phyloP scores from a whole-genome alignment of 768 basidiomycete genomes.

The Suillus occidentalis region DNA sequence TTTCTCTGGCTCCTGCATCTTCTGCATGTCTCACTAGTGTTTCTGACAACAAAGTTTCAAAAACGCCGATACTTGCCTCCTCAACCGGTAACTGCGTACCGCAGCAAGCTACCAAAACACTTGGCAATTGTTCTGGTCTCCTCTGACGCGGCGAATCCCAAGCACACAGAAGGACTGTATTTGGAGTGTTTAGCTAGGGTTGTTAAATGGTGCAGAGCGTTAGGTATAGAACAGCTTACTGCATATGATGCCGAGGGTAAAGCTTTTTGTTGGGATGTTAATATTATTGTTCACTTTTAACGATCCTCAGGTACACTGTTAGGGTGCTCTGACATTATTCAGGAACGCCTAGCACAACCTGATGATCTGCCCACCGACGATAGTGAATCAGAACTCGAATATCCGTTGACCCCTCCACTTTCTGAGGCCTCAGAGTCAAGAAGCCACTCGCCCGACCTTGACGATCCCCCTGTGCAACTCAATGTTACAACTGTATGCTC shows the following conservation, averaged over 20 bases:
- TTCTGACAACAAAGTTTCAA: slow-evolving; percentile 41
- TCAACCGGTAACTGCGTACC: slow-evolving; percentile 47
- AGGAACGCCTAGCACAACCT: slow-evolving; percentile 34
- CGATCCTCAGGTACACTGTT: slow-evolving; percentile 40
- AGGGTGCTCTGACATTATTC: slow-evolving; percentile 41
- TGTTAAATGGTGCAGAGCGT: slow-evolving; percentile 60
- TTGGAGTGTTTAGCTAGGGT: slow-evolving; percentile 54
- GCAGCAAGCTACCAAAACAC: slow-evolving; percentile 62
- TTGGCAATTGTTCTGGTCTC: slow-evolving; percentile 63
- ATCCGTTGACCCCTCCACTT: slow-evolving; percentile 75
- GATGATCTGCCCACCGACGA: slow-evolving; percentile 30
- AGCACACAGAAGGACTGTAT: slow-evolving; percentile 42
- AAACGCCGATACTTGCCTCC: slow-evolving; percentile 40
- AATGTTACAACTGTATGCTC: slow-evolving; percentile 19
- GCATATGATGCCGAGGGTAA: slow-evolving; percentile 74
- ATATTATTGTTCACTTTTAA: slow-evolving; percentile 9
- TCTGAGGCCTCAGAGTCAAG: slow-evolving; percentile 72
- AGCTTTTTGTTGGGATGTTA: slow-evolving; percentile 19
- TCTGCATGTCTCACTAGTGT: slow-evolving; percentile 48
- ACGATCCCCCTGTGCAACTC: slow-evolving; percentile 12
- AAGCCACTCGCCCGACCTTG: slow-evolving; percentile 53
- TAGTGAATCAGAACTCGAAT: slow-evolving; percentile 59
- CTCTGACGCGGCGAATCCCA: slow-evolving; percentile 36
- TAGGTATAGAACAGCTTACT: slow-evolving; percentile 63
- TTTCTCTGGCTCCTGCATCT: slow-evolving; percentile 58